Percentiles rank a stretch among this genome's conserved stretches.
Evolutionary conservation across 176 grass and related monocot species (phyloP).

Genomic region (Themeda triandra): DNA sequence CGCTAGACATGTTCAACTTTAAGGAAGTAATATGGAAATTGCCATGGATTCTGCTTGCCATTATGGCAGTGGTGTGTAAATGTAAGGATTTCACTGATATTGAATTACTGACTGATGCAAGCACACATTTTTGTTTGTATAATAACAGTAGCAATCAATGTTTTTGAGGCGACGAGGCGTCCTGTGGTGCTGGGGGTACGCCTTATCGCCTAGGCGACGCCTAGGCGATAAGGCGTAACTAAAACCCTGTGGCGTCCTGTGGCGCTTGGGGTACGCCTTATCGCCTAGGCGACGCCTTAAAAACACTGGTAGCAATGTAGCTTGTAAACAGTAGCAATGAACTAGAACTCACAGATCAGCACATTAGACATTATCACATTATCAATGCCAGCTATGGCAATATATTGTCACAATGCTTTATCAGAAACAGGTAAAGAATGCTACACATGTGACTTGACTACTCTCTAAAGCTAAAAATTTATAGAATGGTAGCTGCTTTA

Average conservation of each 20-base stretch:
- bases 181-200: too few relatives aligned
- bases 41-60: not conserved
- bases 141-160: too few relatives aligned
- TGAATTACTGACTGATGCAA: not conserved
- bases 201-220: too few relatives aligned
- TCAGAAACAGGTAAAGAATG: not conserved
- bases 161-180: too few relatives aligned
- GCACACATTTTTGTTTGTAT: not conserved
- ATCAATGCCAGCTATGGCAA: not conserved
- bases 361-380: not conserved
- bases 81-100: not conserved
- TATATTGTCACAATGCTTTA: not conserved
- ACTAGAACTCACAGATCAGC: not conserved
- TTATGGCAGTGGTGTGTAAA: not conserved
- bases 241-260: too few relatives aligned
- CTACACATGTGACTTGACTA: conserved; percentile 20
- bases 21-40: not conserved
- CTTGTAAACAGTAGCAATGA: not conserved
- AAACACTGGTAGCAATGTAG: not conserved
- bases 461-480: conserved; percentile 15
- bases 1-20: not conserved
- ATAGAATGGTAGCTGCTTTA: conserved; percentile 21
- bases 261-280: too few relatives aligned
- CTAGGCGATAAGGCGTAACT: too few relatives aligned
- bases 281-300: too few relatives aligned